These are phyloP conservation scores for sunflower (Helianthus annuus) DNA, from an alignment of 129 eudicot genomes.

Conservation along the genomic window DNA sequence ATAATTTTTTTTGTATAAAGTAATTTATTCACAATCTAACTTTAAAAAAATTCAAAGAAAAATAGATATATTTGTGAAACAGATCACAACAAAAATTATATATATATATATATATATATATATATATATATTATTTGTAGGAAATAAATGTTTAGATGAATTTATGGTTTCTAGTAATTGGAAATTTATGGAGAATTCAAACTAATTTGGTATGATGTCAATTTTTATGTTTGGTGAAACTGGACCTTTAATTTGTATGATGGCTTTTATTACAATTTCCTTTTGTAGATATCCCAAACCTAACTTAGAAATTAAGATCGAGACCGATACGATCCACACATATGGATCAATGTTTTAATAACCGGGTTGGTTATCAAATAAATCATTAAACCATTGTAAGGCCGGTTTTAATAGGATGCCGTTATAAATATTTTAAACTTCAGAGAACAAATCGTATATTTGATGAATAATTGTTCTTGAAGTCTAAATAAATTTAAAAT, in stretches of 20 bases:
- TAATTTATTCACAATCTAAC: background rate
- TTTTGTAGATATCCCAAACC: background rate
- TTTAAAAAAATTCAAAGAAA: background rate
- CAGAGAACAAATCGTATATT: background rate
- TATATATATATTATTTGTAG: background rate
- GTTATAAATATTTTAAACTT: too few relatives aligned
- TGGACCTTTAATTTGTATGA: constrained; percentile 1
- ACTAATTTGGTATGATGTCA: background rate
- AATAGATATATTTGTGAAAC: background rate
- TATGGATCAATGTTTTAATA: background rate
- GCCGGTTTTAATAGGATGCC: too few relatives aligned
- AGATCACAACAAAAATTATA: background rate
- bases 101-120: background rate
- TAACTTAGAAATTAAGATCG: background rate
- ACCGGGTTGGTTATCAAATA: too few relatives aligned
- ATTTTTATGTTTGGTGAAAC: constrained; percentile 1
- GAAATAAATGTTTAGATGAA: background rate
- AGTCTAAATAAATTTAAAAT: background rate
- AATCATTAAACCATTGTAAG: too few relatives aligned
- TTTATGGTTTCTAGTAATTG: background rate
- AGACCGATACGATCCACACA: background rate
- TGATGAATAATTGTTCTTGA: background rate
- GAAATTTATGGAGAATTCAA: background rate
- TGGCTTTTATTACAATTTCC: background rate
- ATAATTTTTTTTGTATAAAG: background rate